These are phyloP conservation scores for Echites panduratus DNA, from an alignment of 257 asterid genomes.

Conservation along the genomic window DNA sequence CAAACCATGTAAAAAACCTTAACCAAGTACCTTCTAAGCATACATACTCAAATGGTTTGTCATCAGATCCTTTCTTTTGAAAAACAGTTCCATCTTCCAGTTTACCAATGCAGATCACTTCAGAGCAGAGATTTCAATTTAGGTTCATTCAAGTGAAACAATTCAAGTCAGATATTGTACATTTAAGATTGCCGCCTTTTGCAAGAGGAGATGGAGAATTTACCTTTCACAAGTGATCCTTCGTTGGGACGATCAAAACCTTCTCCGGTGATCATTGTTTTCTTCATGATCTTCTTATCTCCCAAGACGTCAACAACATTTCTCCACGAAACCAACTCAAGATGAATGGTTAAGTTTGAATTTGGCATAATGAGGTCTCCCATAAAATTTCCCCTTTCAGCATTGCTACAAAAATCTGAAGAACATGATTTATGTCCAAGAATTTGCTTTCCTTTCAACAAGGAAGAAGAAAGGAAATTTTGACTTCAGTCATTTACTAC, in stretches of 20 bases:
- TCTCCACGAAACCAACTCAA: constrained; percentile 54
- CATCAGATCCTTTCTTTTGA: constrained; percentile 44
- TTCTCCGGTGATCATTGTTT: constrained; percentile 37
- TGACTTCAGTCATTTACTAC: constrained; percentile 9
- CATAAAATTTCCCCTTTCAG: constrained; percentile 16
- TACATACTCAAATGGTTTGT: constrained; percentile 39
- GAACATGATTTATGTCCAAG: constrained; percentile 1
- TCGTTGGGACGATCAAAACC: constrained; percentile 53
- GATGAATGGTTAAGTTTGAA: constrained; percentile 35
- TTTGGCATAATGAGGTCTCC: constrained; percentile 19
- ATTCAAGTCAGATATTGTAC: background rate
- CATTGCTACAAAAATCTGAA: constrained; percentile 36
- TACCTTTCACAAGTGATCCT: constrained; percentile 49
- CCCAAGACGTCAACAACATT: constrained; percentile 42
- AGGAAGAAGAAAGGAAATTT: background rate
- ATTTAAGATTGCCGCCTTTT: no score
- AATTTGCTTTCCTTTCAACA: background rate
- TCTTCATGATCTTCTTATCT: constrained; percentile 44
- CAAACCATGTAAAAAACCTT: background rate
- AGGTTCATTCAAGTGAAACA: background rate
- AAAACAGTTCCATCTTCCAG: constrained; percentile 42
- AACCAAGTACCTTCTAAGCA: constrained; percentile 43
- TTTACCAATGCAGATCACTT: constrained; percentile 37
- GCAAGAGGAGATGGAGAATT: background rate
- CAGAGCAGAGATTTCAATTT: background rate